Percentiles rank a stretch among this genome's conserved stretches.
Conservation (phyloP, 305 asterid genomes). For the Solanum chacoense region DNA sequence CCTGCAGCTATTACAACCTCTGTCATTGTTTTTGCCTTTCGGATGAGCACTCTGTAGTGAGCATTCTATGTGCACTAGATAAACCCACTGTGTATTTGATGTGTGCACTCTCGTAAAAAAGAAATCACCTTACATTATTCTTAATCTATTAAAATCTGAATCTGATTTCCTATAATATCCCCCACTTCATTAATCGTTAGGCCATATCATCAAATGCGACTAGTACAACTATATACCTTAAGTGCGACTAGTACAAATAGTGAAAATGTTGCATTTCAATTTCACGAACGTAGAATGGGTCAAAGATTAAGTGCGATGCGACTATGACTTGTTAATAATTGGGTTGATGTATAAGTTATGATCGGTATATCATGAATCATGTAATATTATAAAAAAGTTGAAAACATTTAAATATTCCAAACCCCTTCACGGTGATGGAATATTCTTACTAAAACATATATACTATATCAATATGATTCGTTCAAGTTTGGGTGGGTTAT, state of each 20-base stretch:
- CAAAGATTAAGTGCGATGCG: not conserved
- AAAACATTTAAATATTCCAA: not conserved
- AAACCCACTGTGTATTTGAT: not conserved
- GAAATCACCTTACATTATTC: no score
- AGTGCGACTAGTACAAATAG: not conserved
- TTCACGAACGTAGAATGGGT: not conserved
- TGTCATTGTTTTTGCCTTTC: not conserved
- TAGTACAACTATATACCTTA: not conserved
- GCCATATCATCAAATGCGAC: not conserved
- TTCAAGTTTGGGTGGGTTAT: not conserved
- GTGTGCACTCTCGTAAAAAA: not conserved
- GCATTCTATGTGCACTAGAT: not conserved
- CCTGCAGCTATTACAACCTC: no score
- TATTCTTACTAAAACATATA: not conserved
- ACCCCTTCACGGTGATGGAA: not conserved
- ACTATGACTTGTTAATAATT: not conserved
- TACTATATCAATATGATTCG: not conserved
- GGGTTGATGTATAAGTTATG: not conserved
- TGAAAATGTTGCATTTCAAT: not conserved
- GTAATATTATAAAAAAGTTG: not conserved
- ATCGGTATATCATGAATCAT: not conserved
- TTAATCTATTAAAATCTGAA: not conserved
- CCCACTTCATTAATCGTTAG: not conserved
- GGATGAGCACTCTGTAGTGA: not conserved
- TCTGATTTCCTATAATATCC: not conserved